Evolutionary conservation across 2,329 filamentous ascomycete genomes (phyloP).

Genomic region (Fusarium dlaminii): DNA sequence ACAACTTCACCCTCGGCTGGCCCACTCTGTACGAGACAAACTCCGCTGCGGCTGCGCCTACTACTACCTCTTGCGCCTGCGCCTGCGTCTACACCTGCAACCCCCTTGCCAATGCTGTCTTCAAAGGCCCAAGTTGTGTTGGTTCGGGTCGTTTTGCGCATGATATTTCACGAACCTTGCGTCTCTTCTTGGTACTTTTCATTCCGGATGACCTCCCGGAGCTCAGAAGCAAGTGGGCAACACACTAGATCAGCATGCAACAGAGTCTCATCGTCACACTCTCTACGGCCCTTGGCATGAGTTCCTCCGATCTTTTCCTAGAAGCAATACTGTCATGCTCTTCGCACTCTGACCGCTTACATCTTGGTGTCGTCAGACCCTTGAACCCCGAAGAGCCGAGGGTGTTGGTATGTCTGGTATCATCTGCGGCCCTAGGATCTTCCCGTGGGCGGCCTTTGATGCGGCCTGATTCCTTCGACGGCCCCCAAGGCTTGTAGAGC

Average conservation of each 20-base stretch:
- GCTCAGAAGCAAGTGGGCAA: conserved; percentile 25
- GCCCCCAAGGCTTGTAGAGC: conserved; percentile 5
- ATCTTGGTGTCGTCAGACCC: conserved; percentile 1
- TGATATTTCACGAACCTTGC: conserved; percentile 26
- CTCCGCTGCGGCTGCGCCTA: conserved; percentile 27
- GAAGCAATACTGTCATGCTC: neutral
- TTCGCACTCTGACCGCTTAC: conserved; percentile 17
- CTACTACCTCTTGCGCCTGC: conserved; percentile 13
- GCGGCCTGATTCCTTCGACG: conserved; percentile 28
- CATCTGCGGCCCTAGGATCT: conserved; percentile 34
- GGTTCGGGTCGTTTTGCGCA: conserved; percentile 6
- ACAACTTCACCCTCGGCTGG: conserved; percentile 19
- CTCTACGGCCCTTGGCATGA: conserved; percentile 15
- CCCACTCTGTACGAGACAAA: conserved; percentile 27
- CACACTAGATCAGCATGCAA: conserved; percentile 36
- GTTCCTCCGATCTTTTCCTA: conserved; percentile 26
- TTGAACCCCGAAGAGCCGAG: conserved; percentile 8
- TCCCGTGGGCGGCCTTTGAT: conserved; percentile 38
- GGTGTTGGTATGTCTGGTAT: conserved; percentile 21
- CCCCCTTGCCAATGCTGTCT: neutral
- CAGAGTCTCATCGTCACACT: conserved; percentile 23
- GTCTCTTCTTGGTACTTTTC: conserved; percentile 20
- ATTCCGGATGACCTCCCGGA: conserved; percentile 31
- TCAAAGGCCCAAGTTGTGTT: neutral
- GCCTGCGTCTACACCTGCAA: conserved; percentile 16